phyloP scores from a whole-genome alignment of 768 basidiomycete species.

The Termitomyces sp. region DNA sequence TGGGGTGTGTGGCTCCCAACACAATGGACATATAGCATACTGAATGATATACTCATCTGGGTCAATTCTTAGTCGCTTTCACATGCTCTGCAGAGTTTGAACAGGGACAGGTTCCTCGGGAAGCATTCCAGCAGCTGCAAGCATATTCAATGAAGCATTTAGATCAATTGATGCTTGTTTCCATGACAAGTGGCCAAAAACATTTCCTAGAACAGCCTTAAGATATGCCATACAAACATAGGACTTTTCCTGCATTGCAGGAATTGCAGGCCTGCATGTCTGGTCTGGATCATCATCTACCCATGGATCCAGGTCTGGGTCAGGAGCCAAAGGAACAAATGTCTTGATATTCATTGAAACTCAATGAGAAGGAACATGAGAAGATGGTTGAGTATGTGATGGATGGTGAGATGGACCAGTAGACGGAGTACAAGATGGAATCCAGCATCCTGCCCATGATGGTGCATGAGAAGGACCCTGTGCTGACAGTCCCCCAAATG shows the following conservation, averaged over 20 bases:
- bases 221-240: background rate
- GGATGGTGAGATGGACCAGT: too few species aligned
- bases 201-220: too few species aligned
- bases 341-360: conserved; percentile 36
- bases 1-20: background rate
- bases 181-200: background rate
- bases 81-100: background rate
- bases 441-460: background rate
- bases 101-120: background rate
- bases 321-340: background rate
- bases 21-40: background rate
- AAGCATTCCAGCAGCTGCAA: background rate
- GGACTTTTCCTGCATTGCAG: background rate
- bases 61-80: background rate
- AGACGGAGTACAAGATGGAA: background rate
- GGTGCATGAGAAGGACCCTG: too few species aligned
- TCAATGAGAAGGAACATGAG: conserved; percentile 39
- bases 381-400: background rate
- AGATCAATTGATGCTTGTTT: background rate
- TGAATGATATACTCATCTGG: background rate
- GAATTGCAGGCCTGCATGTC: background rate
- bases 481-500: too few species aligned
- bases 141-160: background rate
- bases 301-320: background rate
- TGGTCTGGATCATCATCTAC: background rate